Conservation (phyloP, 1,284 basidiomycete species). For the Wolfiporia cocos region DNA sequence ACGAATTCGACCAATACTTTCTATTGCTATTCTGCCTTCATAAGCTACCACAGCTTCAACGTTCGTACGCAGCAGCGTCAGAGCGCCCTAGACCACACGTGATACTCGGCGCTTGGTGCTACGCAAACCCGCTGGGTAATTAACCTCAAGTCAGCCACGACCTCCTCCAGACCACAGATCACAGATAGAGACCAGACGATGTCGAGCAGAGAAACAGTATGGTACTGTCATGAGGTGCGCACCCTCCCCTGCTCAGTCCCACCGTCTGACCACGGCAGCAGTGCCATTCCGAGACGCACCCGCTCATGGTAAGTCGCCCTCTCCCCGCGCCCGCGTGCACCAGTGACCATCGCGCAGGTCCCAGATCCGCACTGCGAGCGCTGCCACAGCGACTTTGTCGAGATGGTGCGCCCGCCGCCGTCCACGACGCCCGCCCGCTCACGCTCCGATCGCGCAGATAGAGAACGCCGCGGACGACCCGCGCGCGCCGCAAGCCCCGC, state of each 20-base stretch:
- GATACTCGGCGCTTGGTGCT: no score
- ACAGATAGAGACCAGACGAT: no score
- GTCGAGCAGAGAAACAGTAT: slow-evolving; percentile 61
- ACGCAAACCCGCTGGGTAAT: no score
- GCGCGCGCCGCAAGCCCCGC: slow-evolving; percentile 58
- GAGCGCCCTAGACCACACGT: slow-evolving; percentile 1
- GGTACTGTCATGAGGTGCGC: slow-evolving; percentile 74
- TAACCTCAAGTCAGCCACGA: no score
- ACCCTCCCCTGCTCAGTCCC: slow-evolving; percentile 1
- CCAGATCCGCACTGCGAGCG: slow-evolving; percentile 73
- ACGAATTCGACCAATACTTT: no score
- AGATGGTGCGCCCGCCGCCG: slow-evolving; percentile 44
- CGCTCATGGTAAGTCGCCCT: slow-evolving; percentile 57
- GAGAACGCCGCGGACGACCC: slow-evolving; percentile 71
- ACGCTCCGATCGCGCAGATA: slow-evolving; percentile 40
- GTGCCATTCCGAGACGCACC: slow-evolving; percentile 77
- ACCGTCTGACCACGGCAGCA: slow-evolving; percentile 22
- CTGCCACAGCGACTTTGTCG: slow-evolving; percentile 68
- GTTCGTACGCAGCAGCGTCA: slow-evolving; percentile 1
- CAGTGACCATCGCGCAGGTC: slow-evolving; percentile 34
- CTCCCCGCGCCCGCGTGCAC: neutral
- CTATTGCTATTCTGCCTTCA: no score
- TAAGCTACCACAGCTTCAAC: neutral
- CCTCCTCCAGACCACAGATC: no score
- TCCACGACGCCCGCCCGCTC: neutral